Percentiles rank a stretch among this genome's conserved stretches.
phyloP scores from a whole-genome alignment of 1,284 basidiomycete genomes.

The Irpex sp. region DNA sequence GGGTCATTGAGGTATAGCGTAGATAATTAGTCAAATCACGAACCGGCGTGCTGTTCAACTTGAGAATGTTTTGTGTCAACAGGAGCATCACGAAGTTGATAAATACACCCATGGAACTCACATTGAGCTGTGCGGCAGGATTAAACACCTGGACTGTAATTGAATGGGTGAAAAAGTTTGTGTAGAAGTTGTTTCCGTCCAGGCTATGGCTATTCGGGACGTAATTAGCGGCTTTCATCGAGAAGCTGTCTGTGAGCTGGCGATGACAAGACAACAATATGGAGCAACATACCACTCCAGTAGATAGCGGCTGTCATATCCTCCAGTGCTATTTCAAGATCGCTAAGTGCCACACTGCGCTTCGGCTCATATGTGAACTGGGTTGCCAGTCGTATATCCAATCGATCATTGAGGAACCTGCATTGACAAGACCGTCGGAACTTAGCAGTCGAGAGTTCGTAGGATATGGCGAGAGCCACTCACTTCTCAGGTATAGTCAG shows the following conservation, averaged over 20 bases:
- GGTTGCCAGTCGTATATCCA: neutral
- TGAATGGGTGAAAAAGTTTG: neutral
- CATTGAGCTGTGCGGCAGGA: neutral
- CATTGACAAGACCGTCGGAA: neutral
- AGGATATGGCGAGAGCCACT: neutral
- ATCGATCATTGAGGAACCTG: neutral
- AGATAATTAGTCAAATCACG: neutral
- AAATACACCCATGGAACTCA: neutral
- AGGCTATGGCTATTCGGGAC: neutral
- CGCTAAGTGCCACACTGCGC: neutral
- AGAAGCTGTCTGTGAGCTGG: neutral
- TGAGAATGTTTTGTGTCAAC: neutral
- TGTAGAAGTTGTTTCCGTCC: neutral
- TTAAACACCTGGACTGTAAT: neutral
- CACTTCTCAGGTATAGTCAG: neutral
- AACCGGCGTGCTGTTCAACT: neutral
- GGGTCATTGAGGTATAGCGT: neutral
- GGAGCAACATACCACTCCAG: neutral
- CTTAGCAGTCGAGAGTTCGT: neutral
- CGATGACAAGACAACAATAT: too few species aligned
- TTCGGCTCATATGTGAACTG: neutral
- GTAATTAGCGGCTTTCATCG: neutral
- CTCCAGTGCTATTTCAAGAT: neutral
- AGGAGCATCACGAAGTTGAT: neutral
- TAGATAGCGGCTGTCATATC: neutral